A percentile compares a stretch with the other conserved stretches of the same genome.
Conservation (phyloP, 1,284 basidiomycete genomes). For the Ceratobasidium sp. region DNA sequence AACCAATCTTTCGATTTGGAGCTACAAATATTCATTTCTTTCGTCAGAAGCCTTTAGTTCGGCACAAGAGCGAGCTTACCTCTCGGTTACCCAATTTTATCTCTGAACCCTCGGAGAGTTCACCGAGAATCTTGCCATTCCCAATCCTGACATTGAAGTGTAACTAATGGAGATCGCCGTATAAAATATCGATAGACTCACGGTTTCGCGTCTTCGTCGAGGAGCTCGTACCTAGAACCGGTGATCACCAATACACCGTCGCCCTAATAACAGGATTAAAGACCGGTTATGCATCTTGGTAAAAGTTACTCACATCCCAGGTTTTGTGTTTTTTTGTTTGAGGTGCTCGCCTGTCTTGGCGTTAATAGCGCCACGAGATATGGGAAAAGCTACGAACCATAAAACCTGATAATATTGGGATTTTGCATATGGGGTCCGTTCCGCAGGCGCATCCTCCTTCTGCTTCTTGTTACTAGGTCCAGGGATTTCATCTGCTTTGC, state of each 20-base stretch:
- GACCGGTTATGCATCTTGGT: conserved; percentile 15
- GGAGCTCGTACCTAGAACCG: conserved; percentile 40
- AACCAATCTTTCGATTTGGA: conserved; percentile 63
- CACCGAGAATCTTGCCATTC: conserved; percentile 51
- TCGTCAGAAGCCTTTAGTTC: not conserved
- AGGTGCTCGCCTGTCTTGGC: conserved; percentile 51
- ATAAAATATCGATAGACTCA: conserved; percentile 53
- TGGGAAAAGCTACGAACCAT: not conserved
- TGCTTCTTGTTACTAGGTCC: not conserved
- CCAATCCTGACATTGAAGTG: conserved; percentile 48
- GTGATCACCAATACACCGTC: conserved; percentile 44
- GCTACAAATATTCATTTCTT: not conserved
- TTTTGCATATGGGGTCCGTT: conserved; percentile 20
- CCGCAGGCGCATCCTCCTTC: conserved; percentile 1
- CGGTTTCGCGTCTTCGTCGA: conserved; percentile 69
- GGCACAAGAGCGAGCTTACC: conserved; percentile 59
- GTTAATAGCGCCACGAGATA: not conserved
- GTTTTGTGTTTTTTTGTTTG: conserved; percentile 60
- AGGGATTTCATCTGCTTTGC: not conserved
- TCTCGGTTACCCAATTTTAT: conserved; percentile 74
- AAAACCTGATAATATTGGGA: conserved; percentile 29
- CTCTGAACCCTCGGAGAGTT: conserved; percentile 62
- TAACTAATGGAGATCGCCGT: not conserved
- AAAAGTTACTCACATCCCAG: conserved; percentile 54
- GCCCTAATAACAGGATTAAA: conserved; percentile 17